A percentile compares a stretch with the other conserved stretches of the same genome.
Conservation (phyloP, 257 asterid genomes). For the Penstemon davidsonii region DNA sequence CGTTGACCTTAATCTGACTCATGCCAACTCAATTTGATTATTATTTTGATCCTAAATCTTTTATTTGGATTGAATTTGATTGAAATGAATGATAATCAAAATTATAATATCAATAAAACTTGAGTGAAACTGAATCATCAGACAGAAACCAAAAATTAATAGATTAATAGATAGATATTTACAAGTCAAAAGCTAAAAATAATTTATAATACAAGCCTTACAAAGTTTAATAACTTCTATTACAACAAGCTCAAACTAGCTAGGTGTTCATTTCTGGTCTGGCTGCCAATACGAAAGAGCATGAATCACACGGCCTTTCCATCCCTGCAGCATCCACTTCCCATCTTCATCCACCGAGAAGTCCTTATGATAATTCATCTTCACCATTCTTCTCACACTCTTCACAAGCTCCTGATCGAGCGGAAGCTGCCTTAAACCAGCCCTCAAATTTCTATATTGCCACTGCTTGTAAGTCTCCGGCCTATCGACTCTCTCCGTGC, state of each 20-base stretch:
- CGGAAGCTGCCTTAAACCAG: constrained; percentile 50
- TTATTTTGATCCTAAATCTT: no score
- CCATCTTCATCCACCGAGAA: constrained; percentile 56
- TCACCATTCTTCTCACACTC: constrained; percentile 34
- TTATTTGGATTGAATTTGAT: no score
- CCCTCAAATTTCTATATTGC: constrained; percentile 57
- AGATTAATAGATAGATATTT: no score
- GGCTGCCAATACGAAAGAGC: constrained; percentile 56
- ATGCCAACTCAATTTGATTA: no score
- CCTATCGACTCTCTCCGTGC: constrained; percentile 47
- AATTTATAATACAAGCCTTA: no score
- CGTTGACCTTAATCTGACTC: no score
- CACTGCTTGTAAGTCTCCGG: constrained; percentile 69
- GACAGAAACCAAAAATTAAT: no score
- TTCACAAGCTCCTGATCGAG: constrained; percentile 42
- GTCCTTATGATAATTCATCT: constrained; percentile 42
- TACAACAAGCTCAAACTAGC: neutral
- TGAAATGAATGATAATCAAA: no score
- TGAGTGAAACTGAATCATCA: no score
- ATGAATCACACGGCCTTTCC: constrained; percentile 55
- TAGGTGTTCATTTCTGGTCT: constrained; percentile 8
- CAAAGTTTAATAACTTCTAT: no score
- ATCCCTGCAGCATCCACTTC: constrained; percentile 58
- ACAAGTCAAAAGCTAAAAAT: no score
- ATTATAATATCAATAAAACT: no score